phyloP scores from a whole-genome alignment of 1,139 yeast species.

The Hanseniaspora uvarum region DNA sequence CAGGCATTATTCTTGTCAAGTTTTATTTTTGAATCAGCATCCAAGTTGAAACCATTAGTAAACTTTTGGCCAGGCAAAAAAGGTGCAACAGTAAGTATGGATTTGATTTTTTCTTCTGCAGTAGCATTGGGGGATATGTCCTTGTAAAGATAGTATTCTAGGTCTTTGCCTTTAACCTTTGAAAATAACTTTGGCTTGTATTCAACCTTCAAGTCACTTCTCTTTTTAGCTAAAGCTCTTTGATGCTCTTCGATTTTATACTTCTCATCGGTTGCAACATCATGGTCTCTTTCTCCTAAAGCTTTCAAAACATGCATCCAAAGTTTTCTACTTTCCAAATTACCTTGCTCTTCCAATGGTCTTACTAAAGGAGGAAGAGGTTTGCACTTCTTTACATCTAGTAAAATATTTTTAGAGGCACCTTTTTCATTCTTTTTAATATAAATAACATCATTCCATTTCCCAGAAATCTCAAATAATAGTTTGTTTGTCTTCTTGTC shows the following conservation, averaged over 20 bases:
- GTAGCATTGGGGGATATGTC: slow-evolving; percentile 39
- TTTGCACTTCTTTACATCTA: slow-evolving; percentile 50
- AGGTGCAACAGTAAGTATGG: slow-evolving; percentile 56
- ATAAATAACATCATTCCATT: slow-evolving; percentile 85
- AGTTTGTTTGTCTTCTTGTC: slow-evolving; percentile 41
- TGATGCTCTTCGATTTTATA: slow-evolving; percentile 76
- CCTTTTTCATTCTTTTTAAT: slow-evolving; percentile 47
- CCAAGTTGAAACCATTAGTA: slow-evolving; percentile 53
- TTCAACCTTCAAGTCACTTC: slow-evolving; percentile 67
- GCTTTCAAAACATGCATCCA: slow-evolving; percentile 81
- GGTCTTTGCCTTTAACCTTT: slow-evolving; percentile 35
- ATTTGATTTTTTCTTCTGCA: slow-evolving; percentile 44
- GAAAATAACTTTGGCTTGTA: slow-evolving; percentile 73
- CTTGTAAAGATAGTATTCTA: slow-evolving; percentile 60
- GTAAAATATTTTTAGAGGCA: slow-evolving; percentile 39
- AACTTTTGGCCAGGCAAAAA: slow-evolving; percentile 67
- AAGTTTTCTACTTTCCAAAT: slow-evolving; percentile 65
- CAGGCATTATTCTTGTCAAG: slow-evolving; percentile 22
- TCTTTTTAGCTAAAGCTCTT: slow-evolving; percentile 58
- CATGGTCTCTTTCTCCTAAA: slow-evolving; percentile 63
- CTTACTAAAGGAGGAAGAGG: slow-evolving; percentile 60
- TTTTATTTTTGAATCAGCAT: slow-evolving; percentile 50
- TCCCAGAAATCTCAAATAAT: slow-evolving; percentile 64
- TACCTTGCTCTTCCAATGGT: slow-evolving; percentile 68
- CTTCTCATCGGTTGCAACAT: slow-evolving; percentile 77